Evolutionary conservation across 2,329 filamentous ascomycete genomes (phyloP).

Genomic region (Bretziella fagacearum): DNA sequence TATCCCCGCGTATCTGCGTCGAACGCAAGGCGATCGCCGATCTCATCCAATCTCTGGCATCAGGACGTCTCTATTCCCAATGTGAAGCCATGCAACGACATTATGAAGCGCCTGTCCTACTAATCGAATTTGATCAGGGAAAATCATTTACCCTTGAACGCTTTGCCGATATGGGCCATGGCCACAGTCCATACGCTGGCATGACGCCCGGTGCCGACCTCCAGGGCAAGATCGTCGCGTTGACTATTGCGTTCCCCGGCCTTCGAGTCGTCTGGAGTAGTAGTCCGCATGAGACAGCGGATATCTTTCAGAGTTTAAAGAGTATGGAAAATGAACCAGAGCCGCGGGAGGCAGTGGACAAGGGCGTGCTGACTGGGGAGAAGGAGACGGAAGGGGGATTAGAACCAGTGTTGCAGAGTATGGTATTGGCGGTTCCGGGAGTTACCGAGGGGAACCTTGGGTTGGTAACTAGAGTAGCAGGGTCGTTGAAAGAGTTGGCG

Average conservation of each 20-base stretch:
- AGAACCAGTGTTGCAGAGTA: constrained; percentile 20
- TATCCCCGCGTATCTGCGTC: constrained; percentile 79
- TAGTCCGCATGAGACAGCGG: constrained; percentile 86
- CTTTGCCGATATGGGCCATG: constrained; percentile 36
- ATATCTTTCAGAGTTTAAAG: constrained; percentile 91
- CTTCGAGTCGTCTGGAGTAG: constrained; percentile 88
- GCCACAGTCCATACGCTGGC: not conserved
- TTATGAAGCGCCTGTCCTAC: constrained; percentile 75
- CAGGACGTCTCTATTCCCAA: constrained; percentile 82
- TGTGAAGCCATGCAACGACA: constrained; percentile 87
- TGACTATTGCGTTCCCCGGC: constrained; percentile 80
- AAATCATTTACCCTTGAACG: constrained; percentile 91
- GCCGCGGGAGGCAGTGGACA: constrained; percentile 66
- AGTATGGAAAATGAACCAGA: constrained; percentile 80
- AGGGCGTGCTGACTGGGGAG: constrained; percentile 48
- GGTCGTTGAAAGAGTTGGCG: constrained; percentile 65
- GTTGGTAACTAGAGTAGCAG: constrained; percentile 52
- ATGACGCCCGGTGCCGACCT: constrained; percentile 36
- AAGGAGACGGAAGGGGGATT: constrained; percentile 18
- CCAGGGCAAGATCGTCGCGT: constrained; percentile 78
- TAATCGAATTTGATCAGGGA: constrained; percentile 96
- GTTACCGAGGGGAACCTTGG: constrained; percentile 64
- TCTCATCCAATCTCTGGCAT: constrained; percentile 77
- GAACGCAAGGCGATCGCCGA: constrained; percentile 90
- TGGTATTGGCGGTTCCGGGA: constrained; percentile 57